phyloP scores from a whole-genome alignment of 306 rosid species.

The Arachis hypogaea region DNA sequence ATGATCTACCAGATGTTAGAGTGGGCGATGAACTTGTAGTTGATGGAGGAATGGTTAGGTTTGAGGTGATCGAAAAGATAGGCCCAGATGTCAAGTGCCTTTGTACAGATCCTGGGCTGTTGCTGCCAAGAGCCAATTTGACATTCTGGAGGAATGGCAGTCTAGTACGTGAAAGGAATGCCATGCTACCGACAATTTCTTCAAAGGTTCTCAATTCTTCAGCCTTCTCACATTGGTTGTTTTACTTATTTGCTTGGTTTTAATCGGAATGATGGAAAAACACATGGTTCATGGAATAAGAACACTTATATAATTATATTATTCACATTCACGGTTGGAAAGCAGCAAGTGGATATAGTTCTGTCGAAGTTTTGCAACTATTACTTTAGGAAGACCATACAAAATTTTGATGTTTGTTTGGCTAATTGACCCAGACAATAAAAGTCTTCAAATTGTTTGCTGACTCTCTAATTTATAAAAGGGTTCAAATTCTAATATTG shows the following conservation, averaged over 20 bases:
- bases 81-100: slow-evolving; percentile 97
- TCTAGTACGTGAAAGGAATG: slow-evolving; percentile 85
- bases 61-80: slow-evolving; percentile 90
- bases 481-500: not conserved
- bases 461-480: not conserved
- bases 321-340: slow-evolving; percentile 18
- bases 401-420: not conserved
- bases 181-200: slow-evolving; percentile 98
- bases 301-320: slow-evolving; percentile 5
- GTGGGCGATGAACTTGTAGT: slow-evolving; percentile 97
- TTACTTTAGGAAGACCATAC: not conserved
- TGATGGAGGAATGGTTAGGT: slow-evolving; percentile 99
- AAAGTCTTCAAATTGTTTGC: not conserved
- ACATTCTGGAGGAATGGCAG: slow-evolving; percentile 99
- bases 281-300: not conserved
- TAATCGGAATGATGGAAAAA: not conserved
- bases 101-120: slow-evolving; percentile 95
- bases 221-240: slow-evolving; percentile 10
- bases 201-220: slow-evolving; percentile 65
- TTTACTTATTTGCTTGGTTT: slow-evolving; percentile 19
- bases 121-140: slow-evolving; percentile 96
- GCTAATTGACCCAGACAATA: not conserved
- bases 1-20: slow-evolving; percentile 65
- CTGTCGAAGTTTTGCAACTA: not conserved
- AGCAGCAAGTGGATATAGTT: not conserved